Base-by-base conservation (phyloP, 441 rosid species). In the Euphorbia celastroides region DNA sequence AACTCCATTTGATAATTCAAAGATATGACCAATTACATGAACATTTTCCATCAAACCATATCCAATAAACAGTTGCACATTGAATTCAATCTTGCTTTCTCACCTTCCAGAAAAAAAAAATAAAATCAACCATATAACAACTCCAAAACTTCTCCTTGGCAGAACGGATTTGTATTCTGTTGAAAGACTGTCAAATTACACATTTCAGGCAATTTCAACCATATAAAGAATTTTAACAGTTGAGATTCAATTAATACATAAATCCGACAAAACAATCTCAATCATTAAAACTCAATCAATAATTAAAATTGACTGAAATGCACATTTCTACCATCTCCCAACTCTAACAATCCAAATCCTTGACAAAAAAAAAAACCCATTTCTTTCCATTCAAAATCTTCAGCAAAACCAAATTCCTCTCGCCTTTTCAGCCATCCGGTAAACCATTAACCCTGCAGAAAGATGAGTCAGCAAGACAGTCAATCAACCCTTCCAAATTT, bases 381-480 rank as follows among this genome's bases (percentile, higher is more conserved):
- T n/a, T 56, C 11, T 9, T 57, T 34, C 67, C 67, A 68, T 5
- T 65, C 64, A 52, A 75, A 67, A 66, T 55, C 46, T 68, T 60
- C 69, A 66, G 54, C 70, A 57, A 28, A 51, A 72, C 62, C 71
- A 62, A 38, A 32, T 25, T 20, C 44, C 46, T 60, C 3, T 42
- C 66, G 31, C 41, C 71, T 69, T 34, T 73, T 51, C 32, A 44
- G 56, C 60, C 42, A 44, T 48, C 65, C 52, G 42, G 67, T 50
- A 57, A 67, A 64, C 67, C 28, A 17, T 13, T 38, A 34, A 14
- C 23, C 41, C 59, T 54, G 57, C n/a, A 52, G 12, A 42, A 66
- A 61, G 58, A 67, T 38, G 59, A 65, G 31, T 63, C 46, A 46
- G 64, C 74, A 54, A 56, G 66, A 57, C 55, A 75, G 50, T 58